Conservation (phyloP, 352 stramenopile species). For the Globisporangium emineosum region DNA sequence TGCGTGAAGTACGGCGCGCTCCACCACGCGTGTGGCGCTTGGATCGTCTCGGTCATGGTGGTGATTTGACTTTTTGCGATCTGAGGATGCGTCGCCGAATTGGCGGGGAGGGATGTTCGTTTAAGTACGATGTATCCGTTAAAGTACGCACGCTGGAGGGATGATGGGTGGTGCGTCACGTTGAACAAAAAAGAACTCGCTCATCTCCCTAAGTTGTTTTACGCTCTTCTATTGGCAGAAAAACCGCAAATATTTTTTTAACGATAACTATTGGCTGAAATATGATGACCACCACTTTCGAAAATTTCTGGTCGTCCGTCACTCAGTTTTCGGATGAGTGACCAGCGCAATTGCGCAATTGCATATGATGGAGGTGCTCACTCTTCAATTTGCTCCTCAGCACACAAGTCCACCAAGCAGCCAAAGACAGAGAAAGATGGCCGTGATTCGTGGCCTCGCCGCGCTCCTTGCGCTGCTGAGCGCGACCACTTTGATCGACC, state of each 20-base stretch:
- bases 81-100: background rate
- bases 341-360: background rate
- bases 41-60: background rate
- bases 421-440: background rate
- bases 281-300: background rate
- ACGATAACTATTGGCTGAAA: background rate
- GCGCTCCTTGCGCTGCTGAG: slow-evolving; percentile 7
- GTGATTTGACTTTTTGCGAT: background rate
- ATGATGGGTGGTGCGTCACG: background rate
- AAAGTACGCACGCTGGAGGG: background rate
- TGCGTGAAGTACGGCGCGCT: slow-evolving; percentile 52
- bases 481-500: background rate
- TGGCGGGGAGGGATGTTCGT: background rate
- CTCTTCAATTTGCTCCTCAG: slow-evolving; percentile 5
- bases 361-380: background rate
- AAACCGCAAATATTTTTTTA: background rate
- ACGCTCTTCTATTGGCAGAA: background rate
- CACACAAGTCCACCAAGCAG: background rate
- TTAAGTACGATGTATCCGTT: background rate
- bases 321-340: slow-evolving; percentile 3
- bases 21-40: slow-evolving; percentile 32
- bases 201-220: background rate
- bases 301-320: slow-evolving; percentile 10
- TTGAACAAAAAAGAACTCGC: background rate
- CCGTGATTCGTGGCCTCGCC: background rate